These are phyloP conservation scores for Agarophyton chilense DNA, from an alignment of 23 red algal species.

Conservation along the genomic window DNA sequence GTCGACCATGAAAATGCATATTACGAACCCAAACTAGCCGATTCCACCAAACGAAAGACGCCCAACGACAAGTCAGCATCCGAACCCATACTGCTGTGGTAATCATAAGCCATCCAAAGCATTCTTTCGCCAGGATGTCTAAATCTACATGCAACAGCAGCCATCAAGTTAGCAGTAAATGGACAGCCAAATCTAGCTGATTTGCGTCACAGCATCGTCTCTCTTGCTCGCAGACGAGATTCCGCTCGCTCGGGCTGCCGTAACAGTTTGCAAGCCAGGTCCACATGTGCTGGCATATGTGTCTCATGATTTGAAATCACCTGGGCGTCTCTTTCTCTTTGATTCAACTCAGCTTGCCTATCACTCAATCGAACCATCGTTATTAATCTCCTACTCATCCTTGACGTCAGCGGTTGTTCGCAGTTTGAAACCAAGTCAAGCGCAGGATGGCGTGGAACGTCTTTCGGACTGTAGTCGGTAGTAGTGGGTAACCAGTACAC, in stretches of 20 bases:
- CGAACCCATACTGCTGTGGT: conserved; percentile 37
- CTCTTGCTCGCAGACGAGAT: conserved; percentile 30
- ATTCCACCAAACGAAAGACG: neutral
- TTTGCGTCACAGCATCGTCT: conserved; percentile 39
- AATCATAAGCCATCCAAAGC: neutral
- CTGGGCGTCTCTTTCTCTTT: conserved; percentile 8
- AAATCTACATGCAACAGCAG: neutral
- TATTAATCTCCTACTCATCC: conserved; percentile 72
- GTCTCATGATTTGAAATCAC: neutral
- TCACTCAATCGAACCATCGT: conserved; percentile 67
- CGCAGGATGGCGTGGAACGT: conserved; percentile 65
- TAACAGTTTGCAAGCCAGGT: conserved; percentile 54
- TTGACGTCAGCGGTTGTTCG: conserved; percentile 72
- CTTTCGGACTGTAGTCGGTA: conserved; percentile 69
- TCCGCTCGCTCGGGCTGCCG: conserved; percentile 69
- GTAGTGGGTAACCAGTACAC: conserved; percentile 97
- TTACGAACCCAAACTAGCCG: conserved; percentile 6
- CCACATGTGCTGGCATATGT: conserved; percentile 53
- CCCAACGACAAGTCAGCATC: neutral
- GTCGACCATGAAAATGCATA: conserved; percentile 30
- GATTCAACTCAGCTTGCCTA: neutral
- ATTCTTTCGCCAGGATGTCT: neutral
- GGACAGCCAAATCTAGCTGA: neutral
- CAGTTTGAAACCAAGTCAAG: conserved; percentile 64
- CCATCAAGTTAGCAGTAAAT: neutral